These are phyloP conservation scores for Claviceps fusiformis DNA, from an alignment of 2,329 filamentous ascomycete genomes.

Conservation along the genomic window DNA sequence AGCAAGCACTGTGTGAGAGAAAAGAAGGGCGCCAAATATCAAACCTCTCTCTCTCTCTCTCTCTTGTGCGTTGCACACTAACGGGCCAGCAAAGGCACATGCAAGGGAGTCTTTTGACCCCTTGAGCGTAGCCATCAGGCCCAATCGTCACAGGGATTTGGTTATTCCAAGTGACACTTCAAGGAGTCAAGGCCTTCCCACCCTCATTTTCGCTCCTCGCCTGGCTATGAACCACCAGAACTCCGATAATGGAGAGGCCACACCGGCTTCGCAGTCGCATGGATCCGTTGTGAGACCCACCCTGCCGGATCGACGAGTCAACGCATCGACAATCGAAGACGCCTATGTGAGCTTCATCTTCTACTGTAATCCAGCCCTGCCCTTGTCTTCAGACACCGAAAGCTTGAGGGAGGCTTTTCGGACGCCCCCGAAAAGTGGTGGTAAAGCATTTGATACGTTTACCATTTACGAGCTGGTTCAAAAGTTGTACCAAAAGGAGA, in stretches of 20 bases:
- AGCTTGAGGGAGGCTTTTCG: constrained; percentile 65
- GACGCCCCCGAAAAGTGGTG: constrained; percentile 71
- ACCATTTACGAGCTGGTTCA: constrained; percentile 64
- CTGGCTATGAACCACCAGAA: not conserved
- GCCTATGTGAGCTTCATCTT: constrained; percentile 77
- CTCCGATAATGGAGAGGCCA: not conserved
- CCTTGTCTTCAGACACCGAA: constrained; percentile 50
- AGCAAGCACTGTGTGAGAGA: not conserved
- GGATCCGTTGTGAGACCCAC: constrained; percentile 12
- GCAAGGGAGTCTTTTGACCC: not conserved
- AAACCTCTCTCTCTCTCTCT: too few species aligned
- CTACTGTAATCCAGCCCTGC: constrained; percentile 75
- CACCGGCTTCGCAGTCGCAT: not conserved
- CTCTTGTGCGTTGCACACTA: not conserved
- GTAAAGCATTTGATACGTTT: constrained; percentile 72
- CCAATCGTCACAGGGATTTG: not conserved
- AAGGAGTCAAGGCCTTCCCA: not conserved
- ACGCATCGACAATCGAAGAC: constrained; percentile 59
- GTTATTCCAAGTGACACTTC: not conserved
- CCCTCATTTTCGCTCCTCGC: not conserved
- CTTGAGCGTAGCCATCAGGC: not conserved
- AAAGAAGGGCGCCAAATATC: not conserved
- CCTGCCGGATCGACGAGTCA: constrained; percentile 56
- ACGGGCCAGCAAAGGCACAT: not conserved
- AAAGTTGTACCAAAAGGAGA: constrained; percentile 65